Base-by-base conservation (phyloP, 192 early-diverging fungal genomes). In the Coemansia sp. region DNA sequence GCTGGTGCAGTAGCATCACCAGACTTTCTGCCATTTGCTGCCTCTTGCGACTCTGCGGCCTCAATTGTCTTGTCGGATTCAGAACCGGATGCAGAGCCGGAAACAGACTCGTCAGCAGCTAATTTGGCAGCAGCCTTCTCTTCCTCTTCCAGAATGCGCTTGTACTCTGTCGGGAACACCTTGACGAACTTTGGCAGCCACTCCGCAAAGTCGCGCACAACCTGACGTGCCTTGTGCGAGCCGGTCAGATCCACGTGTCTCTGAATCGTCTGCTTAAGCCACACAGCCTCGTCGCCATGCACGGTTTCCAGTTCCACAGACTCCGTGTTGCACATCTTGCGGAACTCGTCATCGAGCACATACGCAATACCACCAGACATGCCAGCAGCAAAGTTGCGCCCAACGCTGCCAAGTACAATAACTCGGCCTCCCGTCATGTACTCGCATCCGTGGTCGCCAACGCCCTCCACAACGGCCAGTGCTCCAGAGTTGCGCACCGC, bases 381-480 rank as follows among this genome's bases (percentile, higher is more conserved):
- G 77, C 97, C 97, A 16, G 97, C 97, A 19, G 97, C 97, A 87
- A 99, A 98, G 87, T 99, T 99, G 73, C 95, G 90, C 11, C 97
- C 97, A 19, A 92, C 92, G 32, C 61, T 59, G 68, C 95, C 97
- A 7, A 99, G 85, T 40, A 99, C 88, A 38, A 99, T 86, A 44
- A 92, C 91, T 44, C 94, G 87, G 51, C 97, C 97, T 51, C 97
- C 97, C 7, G 97, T 99, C 97, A 99, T 99, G 86, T 99, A 99
- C 87, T 99, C 97, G 83, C 96, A 98, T 61, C 95, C 97, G 77
- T 99, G 97, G 86, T 99, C 97, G 70, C 97, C 97, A 32, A 91
- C 89, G 66, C 97, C 97, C 81, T 99, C 97, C 42, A 94, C 91
- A 7, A 99, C 95, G 46, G 95, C 94, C 53, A 86, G 85, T 20